Evolutionary conservation across 225 moss, liverwort and hornwort species (phyloP), one percentile per base, ranked within the genome.

Genomic region (Pleurozium schreberi): DNA sequence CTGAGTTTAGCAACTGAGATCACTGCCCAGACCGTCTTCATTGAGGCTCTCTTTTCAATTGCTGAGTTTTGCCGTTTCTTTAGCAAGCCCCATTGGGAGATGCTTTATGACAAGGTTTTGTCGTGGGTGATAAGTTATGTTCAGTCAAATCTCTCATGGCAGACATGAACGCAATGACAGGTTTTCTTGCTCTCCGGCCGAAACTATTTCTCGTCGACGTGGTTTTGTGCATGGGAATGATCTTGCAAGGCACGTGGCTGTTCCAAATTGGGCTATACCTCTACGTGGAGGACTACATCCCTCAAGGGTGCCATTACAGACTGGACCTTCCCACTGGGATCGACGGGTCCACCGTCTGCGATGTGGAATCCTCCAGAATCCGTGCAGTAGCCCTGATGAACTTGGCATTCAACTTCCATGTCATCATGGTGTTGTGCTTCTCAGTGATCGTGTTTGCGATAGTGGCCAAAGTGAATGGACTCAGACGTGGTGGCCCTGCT

Each of bases 221-320:
- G 83, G 87, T 98, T 43, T 88, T 95, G 58, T 94, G 96, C 87
- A 94, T 96, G 95, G 94, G 93, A 42, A 92, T 97, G 40, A 90
- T 98, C 58, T 78, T 98, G 85, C 98, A 98, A 92, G 98, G 98
- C 85, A 96, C 94, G 27, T 98, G 98, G 98, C 76, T 96, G 83
- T 94, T 96, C 58, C 98, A 98, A 88, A 96, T 93, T 77, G 96
- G 94, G 10, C 91, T 98, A 5, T 97, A 94, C 38, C 92, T 98
- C 49, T 98, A 96, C 66, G 95, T 98, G 78, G 97, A 97, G 67
- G 87, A 89, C 50, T 97, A 96, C 86, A 96, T 98, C 49, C 98
- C 98, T 9, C 93, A 94, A 87, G 98, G 98, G 47, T 98, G 98
- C 74, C 95, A 96, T 88, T 95, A 97, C 81, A 90, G 95, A 42